Percentiles rank a stretch among this genome's conserved stretches.
Evolutionary conservation across 352 stramenopile genomes (phyloP).

Genomic region (Phytophthora boehmeriae): DNA sequence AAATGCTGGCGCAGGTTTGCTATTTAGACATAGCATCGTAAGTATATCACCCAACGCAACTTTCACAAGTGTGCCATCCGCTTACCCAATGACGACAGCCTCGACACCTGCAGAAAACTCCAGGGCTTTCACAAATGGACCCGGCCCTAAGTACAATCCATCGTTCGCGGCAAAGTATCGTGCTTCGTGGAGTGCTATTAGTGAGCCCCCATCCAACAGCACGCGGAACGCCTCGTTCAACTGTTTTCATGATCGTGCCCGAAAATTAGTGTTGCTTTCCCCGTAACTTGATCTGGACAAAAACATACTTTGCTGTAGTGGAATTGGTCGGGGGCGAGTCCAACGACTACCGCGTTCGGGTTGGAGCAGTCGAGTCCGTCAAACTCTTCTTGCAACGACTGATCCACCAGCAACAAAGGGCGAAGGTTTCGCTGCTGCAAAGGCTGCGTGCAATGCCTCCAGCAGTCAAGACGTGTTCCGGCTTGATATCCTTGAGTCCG

Average conservation of each 20-base stretch:
- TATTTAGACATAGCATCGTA: conserved; percentile 12
- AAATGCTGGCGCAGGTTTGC: conserved; percentile 55
- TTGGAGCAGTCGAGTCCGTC: conserved; percentile 38
- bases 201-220: conserved; percentile 46
- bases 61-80: background rate
- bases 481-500: conserved; percentile 42
- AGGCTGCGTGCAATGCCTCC: conserved; percentile 46
- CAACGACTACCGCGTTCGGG: conserved; percentile 68
- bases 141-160: conserved; percentile 55
- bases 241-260: conserved; percentile 17
- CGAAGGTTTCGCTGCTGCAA: conserved; percentile 43
- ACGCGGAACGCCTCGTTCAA: conserved; percentile 64
- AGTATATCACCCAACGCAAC: too few species aligned
- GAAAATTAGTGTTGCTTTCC: background rate
- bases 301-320: conserved; percentile 53
- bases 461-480: conserved; percentile 51
- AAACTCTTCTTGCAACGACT: conserved; percentile 54
- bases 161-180: conserved; percentile 56
- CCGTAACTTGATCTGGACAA: background rate
- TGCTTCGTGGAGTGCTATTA: conserved; percentile 63
- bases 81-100: conserved; percentile 53
- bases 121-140: conserved; percentile 59
- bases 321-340: conserved; percentile 53
- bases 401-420: conserved; percentile 52
- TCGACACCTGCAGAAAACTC: conserved; percentile 52